phyloP scores from a whole-genome alignment of 768 basidiomycete genomes.

The Pulveroboletus ravenelii region DNA sequence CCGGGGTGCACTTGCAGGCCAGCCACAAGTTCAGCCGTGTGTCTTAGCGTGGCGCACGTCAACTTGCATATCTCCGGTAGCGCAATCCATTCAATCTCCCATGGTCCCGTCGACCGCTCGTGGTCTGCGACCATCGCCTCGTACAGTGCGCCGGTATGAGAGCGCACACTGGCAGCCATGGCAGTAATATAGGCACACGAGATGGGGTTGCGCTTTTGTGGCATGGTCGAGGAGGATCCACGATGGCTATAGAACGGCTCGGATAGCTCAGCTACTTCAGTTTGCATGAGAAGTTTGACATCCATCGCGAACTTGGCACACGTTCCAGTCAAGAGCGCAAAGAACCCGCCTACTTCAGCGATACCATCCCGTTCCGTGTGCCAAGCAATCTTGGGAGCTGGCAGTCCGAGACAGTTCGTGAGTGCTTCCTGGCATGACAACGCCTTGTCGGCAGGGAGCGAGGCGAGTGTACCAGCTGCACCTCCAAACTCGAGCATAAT shows the following conservation, averaged over 20 bases:
- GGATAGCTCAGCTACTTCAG: slow-evolving; percentile 42
- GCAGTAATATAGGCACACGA: slow-evolving; percentile 43
- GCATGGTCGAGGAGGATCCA: slow-evolving; percentile 48
- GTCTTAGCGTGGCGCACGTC: slow-evolving; percentile 36
- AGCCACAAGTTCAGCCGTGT: slow-evolving; percentile 33
- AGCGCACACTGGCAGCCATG: slow-evolving; percentile 38
- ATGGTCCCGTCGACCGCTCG: slow-evolving; percentile 45
- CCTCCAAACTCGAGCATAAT: slow-evolving; percentile 43
- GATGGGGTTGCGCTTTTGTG: slow-evolving; percentile 47
- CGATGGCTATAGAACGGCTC: slow-evolving; percentile 42
- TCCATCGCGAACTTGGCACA: slow-evolving; percentile 45
- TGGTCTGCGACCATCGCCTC: slow-evolving; percentile 48
- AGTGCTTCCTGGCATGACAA: slow-evolving; percentile 24
- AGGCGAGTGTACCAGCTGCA: slow-evolving; percentile 43
- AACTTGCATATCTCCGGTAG: slow-evolving; percentile 42
- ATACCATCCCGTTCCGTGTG: slow-evolving; percentile 43
- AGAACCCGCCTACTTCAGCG: slow-evolving; percentile 40
- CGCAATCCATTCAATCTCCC: slow-evolving; percentile 49
- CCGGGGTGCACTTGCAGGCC: slow-evolving; percentile 40
- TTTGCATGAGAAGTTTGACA: slow-evolving; percentile 45
- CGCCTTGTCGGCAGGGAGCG: slow-evolving; percentile 35
- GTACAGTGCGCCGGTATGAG: slow-evolving; percentile 36
- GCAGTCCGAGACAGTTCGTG: slow-evolving; percentile 15
- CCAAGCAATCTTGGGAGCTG: slow-evolving; percentile 30
- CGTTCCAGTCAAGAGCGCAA: slow-evolving; percentile 41